Evolutionary conservation across 129 eudicot species (phyloP).

Genomic region (Lonicera japonica): DNA sequence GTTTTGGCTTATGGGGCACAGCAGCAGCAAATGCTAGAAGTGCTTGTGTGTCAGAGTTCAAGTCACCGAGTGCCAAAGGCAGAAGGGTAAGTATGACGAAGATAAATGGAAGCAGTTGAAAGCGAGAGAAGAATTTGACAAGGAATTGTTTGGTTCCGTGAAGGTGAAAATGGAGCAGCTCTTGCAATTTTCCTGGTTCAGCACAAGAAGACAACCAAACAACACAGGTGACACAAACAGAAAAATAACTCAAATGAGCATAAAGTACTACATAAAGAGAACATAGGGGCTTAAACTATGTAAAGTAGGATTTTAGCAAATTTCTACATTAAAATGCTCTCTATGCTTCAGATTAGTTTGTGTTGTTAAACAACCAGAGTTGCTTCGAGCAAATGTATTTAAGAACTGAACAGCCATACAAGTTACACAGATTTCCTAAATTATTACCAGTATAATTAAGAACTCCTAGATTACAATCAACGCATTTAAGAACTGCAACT

Average conservation of each 20-base stretch:
- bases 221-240: neutral
- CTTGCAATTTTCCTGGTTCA: neutral
- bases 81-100: slow-evolving; percentile 38
- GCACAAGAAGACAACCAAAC: neutral
- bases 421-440: too few species aligned
- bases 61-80: slow-evolving; percentile 45
- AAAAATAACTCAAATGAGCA: too few species aligned
- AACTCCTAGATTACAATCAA: too few species aligned
- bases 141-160: slow-evolving; percentile 4
- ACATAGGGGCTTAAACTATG: too few species aligned
- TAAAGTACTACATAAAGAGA: neutral
- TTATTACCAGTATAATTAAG: too few species aligned
- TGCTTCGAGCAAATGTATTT: too few species aligned
- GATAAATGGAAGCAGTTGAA: slow-evolving; percentile 28
- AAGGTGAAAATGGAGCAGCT: neutral
- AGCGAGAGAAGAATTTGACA: slow-evolving; percentile 36
- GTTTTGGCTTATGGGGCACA: slow-evolving; percentile 62
- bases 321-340: too few species aligned
- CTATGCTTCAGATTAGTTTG: too few species aligned
- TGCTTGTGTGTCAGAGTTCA: slow-evolving; percentile 59
- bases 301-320: too few species aligned
- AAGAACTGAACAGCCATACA: too few species aligned
- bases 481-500: too few species aligned
- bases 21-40: slow-evolving; percentile 60
- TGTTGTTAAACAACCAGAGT: too few species aligned